A percentile compares a stretch with the other conserved stretches of the same genome.
These are phyloP conservation scores for Debaryomyces prosopidis DNA, from an alignment of 805 yeast genomes.

Conservation along the genomic window DNA sequence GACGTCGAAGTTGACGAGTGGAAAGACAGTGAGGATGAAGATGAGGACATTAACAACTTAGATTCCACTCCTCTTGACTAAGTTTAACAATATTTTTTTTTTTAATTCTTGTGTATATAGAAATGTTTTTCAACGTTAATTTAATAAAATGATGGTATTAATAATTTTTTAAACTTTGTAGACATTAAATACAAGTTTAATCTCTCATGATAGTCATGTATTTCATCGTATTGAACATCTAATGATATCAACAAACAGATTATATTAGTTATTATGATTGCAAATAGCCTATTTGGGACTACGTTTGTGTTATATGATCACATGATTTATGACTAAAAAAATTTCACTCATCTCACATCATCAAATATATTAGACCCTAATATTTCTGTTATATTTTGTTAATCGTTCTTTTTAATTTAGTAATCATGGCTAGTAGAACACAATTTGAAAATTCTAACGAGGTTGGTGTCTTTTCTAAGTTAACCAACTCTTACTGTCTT, in stretches of 20 bases:
- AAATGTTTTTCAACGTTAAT: background rate
- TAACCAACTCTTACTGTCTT: constrained; percentile 93
- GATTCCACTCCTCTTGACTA: constrained; percentile 7
- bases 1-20: constrained; percentile 61
- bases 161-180: background rate
- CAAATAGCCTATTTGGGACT: background rate
- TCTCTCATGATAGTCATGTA: too few species aligned
- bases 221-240: too few species aligned
- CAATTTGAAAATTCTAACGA: constrained; percentile 50
- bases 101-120: constrained; percentile 1
- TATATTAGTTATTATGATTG: too few species aligned
- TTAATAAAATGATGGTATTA: background rate
- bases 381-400: background rate
- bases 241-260: too few species aligned
- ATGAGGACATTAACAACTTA: constrained; percentile 53
- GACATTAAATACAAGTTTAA: too few species aligned
- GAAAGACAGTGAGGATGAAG: constrained; percentile 61
- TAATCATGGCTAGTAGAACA: constrained; percentile 46
- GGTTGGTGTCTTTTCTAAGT: constrained; percentile 91
- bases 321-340: constrained; percentile 2
- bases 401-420: background rate
- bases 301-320: constrained; percentile 2
- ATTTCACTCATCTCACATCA: background rate
- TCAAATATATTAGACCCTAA: too few species aligned
- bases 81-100: background rate